Evolutionary conservation across 1,284 basidiomycete genomes (phyloP), one percentile per base, ranked within the genome.

Genomic region (Trichosporon sp.): DNA sequence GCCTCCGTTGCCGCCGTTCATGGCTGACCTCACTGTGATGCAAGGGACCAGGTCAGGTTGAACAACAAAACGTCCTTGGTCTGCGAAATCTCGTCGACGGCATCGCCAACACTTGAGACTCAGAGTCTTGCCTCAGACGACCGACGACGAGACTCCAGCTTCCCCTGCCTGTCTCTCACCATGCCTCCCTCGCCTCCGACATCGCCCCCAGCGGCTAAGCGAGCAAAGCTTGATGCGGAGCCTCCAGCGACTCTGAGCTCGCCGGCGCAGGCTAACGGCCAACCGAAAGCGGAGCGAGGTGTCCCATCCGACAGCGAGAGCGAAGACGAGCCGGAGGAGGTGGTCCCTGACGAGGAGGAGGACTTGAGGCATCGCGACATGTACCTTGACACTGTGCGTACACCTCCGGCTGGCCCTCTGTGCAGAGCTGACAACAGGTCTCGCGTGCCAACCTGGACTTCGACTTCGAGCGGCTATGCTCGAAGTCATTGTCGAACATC

Each of bases 391-490:
- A 98, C 96, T 69, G 95, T 93, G 83, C 81, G 88, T 84, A 26
- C 26, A 26, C 26, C 26, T 26, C 26, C 26, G 26, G 1, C 26
- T 26, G 26, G 26, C 26, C 26, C 26, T 26, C 26, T 26, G 26
- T 26, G 26, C 26, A 26, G 26, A 26, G 65, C 68, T 73, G 51
- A 72, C 70, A 5, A 1, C 63, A 94, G 95, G 92, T 97, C 75
- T 94, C 96, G 79, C 89, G 95, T 71, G 89, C 88, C 69, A 87
- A 90, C 51, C 90, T 99, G 73, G 97, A 99, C 84, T 99, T 99
- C 84, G 97, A 99, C 85, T 99, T 99, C 80, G 97, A 99, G 86
- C 94, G 96, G 87, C 88, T 99, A 37, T 99, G 97, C 87, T 98
- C 94, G 8, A 94, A 99, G 71, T 96, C 93, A 35, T 87, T 94